phyloP scores from a whole-genome alignment of 108 stramenopile genomes.

The Parietichytrium sp. region DNA sequence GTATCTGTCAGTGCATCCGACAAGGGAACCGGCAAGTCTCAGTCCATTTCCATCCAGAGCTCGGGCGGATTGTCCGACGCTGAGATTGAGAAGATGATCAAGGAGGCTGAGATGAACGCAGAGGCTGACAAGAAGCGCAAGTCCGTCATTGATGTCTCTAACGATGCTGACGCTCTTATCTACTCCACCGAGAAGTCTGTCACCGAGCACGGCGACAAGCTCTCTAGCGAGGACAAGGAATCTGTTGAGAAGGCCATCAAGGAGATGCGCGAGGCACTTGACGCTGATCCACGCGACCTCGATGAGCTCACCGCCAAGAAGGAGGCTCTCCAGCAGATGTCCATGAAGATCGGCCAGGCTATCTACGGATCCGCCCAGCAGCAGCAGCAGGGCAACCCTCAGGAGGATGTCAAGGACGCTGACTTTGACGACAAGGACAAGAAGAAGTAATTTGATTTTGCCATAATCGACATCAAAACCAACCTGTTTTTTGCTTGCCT shows the following conservation, averaged over 20 bases:
- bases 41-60: slow-evolving; percentile 93
- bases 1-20: slow-evolving; percentile 95
- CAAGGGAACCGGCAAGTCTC: slow-evolving; percentile 99
- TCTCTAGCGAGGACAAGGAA: slow-evolving; percentile 84
- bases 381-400: slow-evolving; percentile 62
- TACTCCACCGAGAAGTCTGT: slow-evolving; percentile 78
- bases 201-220: slow-evolving; percentile 84
- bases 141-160: slow-evolving; percentile 88
- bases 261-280: slow-evolving; percentile 81
- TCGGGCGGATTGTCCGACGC: slow-evolving; percentile 91
- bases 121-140: slow-evolving; percentile 87
- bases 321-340: slow-evolving; percentile 80
- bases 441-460: slow-evolving; percentile 35
- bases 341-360: slow-evolving; percentile 98
- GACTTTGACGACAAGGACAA: slow-evolving; percentile 46
- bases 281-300: slow-evolving; percentile 52
- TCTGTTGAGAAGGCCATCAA: slow-evolving; percentile 83
- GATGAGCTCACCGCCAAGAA: slow-evolving; percentile 84
- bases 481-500: no score
- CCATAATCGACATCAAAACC: no score
- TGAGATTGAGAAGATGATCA: slow-evolving; percentile 98
- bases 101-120: slow-evolving; percentile 95
- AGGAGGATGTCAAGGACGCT: slow-evolving; percentile 63
- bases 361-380: slow-evolving; percentile 78
- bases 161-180: slow-evolving; percentile 90